phyloP scores from a whole-genome alignment of 495 filamentous ascomycete species.

The Xylaria sp. region DNA sequence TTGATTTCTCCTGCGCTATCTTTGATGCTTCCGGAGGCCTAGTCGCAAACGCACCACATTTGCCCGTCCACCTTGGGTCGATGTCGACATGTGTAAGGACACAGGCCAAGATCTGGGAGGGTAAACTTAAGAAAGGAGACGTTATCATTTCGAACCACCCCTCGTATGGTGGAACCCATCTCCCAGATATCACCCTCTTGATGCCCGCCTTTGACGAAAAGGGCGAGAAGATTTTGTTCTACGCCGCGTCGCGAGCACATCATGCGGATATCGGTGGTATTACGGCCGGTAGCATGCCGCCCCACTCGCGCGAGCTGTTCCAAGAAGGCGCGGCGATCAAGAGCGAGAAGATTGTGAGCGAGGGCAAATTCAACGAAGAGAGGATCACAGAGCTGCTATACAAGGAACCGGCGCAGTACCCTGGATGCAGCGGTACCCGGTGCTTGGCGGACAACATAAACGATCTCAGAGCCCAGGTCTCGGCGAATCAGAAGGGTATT shows the following conservation, averaged over 20 bases:
- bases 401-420: conserved; percentile 81
- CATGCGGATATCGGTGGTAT: conserved; percentile 98
- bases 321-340: conserved; percentile 96
- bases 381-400: conserved; percentile 84
- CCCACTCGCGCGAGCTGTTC: conserved; percentile 88
- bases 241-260: conserved; percentile 93
- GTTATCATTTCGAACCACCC: conserved; percentile 97
- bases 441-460: conserved; percentile 95
- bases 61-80: conserved; percentile 87
- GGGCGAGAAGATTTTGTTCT: conserved; percentile 91
- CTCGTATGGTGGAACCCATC: conserved; percentile 80
- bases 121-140: conserved; percentile 87
- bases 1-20: conserved; percentile 96
- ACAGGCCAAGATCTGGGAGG: conserved; percentile 92
- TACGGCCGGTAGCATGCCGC: conserved; percentile 95
- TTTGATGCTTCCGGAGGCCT: conserved; percentile 91
- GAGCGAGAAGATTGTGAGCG: conserved; percentile 89
- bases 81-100: conserved; percentile 96
- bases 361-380: conserved; percentile 88
- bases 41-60: conserved; percentile 93
- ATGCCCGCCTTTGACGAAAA: conserved; percentile 84
- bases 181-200: conserved; percentile 93
- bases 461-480: conserved; percentile 94
- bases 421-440: conserved; percentile 87
- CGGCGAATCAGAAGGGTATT: conserved; percentile 95